Conservation (phyloP, 1,284 basidiomycete species). For the Golubevia pallescens region DNA sequence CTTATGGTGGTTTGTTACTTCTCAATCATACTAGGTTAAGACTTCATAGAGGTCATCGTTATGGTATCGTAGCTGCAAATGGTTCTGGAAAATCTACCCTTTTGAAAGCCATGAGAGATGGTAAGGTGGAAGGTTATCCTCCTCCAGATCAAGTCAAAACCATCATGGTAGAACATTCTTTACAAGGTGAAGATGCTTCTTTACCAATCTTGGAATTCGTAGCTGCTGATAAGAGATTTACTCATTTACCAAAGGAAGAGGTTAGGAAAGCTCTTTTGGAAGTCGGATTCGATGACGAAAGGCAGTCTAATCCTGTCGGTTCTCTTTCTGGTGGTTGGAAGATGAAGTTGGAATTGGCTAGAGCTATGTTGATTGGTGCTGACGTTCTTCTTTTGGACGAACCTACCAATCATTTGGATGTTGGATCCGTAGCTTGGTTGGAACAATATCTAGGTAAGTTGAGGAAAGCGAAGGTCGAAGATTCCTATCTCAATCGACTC, state of each 20-base stretch:
- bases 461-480: no score
- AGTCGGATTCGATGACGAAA: conserved; percentile 82
- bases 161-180: conserved; percentile 93
- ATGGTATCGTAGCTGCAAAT: conserved; percentile 94
- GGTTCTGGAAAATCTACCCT: conserved; percentile 96
- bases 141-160: conserved; percentile 82
- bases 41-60: conserved; percentile 82
- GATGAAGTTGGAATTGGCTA: conserved; percentile 88
- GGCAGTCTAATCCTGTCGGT: conserved; percentile 84
- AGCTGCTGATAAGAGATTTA: conserved; percentile 71
- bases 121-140: conserved; percentile 95
- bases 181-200: conserved; percentile 88
- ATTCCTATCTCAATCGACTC: background rate
- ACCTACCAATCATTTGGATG: conserved; percentile 91
- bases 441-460: conserved; percentile 74
- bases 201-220: conserved; percentile 86
- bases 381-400: conserved; percentile 89
- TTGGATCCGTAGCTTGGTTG: conserved; percentile 88
- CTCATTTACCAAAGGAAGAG: conserved; percentile 27
- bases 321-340: conserved; percentile 98
- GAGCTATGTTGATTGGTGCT: conserved; percentile 96
- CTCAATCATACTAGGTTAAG: conserved; percentile 93
- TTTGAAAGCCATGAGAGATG: conserved; percentile 91
- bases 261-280: conserved; percentile 42
- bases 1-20: conserved; percentile 92